Evolutionary conservation across 192 early-diverging fungal species (phyloP), one percentile per base, ranked within the genome.

Genomic region (Gryganskiella cystojenkinii): DNA sequence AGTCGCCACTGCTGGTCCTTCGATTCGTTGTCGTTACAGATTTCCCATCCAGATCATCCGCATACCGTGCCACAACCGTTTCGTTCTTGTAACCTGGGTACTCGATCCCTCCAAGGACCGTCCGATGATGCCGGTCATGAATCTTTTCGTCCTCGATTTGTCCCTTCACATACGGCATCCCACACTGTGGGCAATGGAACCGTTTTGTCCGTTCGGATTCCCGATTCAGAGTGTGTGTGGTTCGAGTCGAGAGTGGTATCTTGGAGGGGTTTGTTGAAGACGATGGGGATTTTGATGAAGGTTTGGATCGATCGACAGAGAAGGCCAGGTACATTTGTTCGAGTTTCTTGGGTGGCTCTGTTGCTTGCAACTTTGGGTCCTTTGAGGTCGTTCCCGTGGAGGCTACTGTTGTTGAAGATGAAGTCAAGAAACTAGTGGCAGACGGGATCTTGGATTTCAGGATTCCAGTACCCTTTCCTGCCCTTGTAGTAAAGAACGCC

Each of bases 71-170:
- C 27, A 82, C 58, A 0, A 82, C 70, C 25, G 80, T 63, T 42
- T 84, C 80, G 61, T 80, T 70, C 57, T 84, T 82, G 42, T 84
- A 84, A 17, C 71, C 82, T 33, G 80, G 70, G 64, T 81, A 84
- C 27, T 73, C 75, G 53, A 84, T 80, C 19, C 83, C 80, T 3
- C 81, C 76, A 27, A 84, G 13, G 24, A 35, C 58, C 11, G 57
- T 75, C 20, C 67, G 63, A 67, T 84, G 83, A 67, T 80, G 82
- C 7, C 64, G 59, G 10, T 78, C 76, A 72, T 84, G 83, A 8
- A 81, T 61, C 28, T 59, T 47, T 27, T 84, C 83, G 28, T 84
- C 83, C 40, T 80, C 83, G 0, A 49, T 24, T 13, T 69, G 76
- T n/a, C 83, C 83, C 9, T 55, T 57, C n/a, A 57, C 70, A 63